Evolutionary conservation across 2,329 filamentous ascomycete species (phyloP), one percentile per base, ranked within the genome.

Genomic region (Nemania sp.): DNA sequence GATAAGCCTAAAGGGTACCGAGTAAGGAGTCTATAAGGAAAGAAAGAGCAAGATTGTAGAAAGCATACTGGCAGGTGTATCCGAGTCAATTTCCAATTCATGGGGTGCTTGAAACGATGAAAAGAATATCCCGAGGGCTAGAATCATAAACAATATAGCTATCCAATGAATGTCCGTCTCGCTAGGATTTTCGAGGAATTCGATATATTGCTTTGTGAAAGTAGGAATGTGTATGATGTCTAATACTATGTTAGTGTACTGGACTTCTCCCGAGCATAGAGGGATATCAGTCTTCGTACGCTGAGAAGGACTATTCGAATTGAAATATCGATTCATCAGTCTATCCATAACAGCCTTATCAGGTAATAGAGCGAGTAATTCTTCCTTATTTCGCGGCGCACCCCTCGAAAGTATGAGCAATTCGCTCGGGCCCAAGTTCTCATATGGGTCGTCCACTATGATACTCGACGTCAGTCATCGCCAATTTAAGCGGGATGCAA

Each of bases 151-250:
- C 6, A 83, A 68, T 12, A 79, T 71, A 2, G 77, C 78, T 47
- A 83, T 66, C 77, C 77, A 83, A 33, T 77, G 72, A 1, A 77
- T 52, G 0, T 75, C 70, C 0, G 66, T 64, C 0, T 53, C 61
- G 6, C 67, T 57, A 0, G 75, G 75, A 48, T 80, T 68, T 59
- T 72, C 65, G 70, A 78, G 80, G 59, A 83, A 83, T 20, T 68
- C 69, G 39, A 69, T 70, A 52, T 83, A 82, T 72, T 81, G 67
- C 61, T 70, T 77, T 14, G 74, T 71, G 49, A 82, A 83, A 0
- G 75, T 78, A 15, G 80, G 80, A 11, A 74, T 73, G 57, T 84
- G 82, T 22, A 83, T 64, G 6, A 80, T 73, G 52, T 80, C 80
- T 83, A 55, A 6, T 17, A 3, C 23, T 36, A 23, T 36, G 52